A percentile compares a stretch with the other conserved stretches of the same genome.
Evolutionary conservation across 2,329 filamentous ascomycete species (phyloP).

Genomic region (Colletotrichum camelliae): DNA sequence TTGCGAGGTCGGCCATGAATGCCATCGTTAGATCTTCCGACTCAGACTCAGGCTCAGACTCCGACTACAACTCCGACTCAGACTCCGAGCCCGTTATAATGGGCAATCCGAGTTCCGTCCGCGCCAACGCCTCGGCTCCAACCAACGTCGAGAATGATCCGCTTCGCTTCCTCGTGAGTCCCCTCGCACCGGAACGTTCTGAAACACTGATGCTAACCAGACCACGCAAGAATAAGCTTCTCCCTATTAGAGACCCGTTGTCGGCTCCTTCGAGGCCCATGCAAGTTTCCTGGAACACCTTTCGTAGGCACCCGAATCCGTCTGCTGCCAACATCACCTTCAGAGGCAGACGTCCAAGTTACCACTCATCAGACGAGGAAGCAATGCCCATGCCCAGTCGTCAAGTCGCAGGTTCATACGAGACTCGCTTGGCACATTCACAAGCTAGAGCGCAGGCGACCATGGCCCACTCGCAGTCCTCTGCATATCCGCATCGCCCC

Average conservation of each 20-base stretch:
- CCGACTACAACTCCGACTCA: neutral
- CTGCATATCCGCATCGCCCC: neutral
- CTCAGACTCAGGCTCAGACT: neutral
- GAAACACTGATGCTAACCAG: neutral
- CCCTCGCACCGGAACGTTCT: neutral
- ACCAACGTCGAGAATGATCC: neutral
- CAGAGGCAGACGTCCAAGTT: neutral
- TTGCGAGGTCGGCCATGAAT: neutral
- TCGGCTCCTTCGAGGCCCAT: neutral
- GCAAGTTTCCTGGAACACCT: neutral
- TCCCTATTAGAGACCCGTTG: neutral
- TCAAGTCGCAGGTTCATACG: neutral
- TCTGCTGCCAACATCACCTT: no score
- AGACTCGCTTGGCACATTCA: neutral
- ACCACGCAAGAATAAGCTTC: neutral
- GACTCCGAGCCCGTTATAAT: neutral
- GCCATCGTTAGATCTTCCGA: neutral
- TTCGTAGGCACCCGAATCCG: neutral
- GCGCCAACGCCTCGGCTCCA: neutral
- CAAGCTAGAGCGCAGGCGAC: neutral
- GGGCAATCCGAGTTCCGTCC: neutral
- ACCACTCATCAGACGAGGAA: neutral
- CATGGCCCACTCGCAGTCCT: neutral
- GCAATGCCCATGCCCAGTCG: neutral
- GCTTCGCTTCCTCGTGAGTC: neutral